phyloP scores from a whole-genome alignment of 2,329 filamentous ascomycete species.

The Arachnomyces sp. region DNA sequence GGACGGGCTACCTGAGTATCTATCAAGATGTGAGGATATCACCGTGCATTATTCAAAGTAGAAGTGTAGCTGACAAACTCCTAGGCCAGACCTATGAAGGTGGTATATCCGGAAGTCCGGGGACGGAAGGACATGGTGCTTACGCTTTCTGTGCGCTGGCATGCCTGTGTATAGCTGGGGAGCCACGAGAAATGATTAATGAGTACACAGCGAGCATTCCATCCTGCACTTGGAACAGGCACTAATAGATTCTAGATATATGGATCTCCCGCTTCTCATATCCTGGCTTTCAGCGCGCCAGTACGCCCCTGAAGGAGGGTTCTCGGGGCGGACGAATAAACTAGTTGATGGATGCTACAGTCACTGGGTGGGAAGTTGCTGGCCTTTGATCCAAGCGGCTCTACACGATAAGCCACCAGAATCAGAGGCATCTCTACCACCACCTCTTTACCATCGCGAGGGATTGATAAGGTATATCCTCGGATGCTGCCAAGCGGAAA shows the following conservation, averaged over 20 bases:
- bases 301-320: constrained; percentile 83
- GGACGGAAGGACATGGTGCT: constrained; percentile 87
- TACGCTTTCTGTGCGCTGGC: constrained; percentile 94
- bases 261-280: constrained; percentile 69
- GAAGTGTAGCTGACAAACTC: constrained; percentile 9
- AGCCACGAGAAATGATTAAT: constrained; percentile 65
- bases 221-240: constrained; percentile 8
- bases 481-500: constrained; percentile 71
- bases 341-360: constrained; percentile 97
- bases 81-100: constrained; percentile 89
- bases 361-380: constrained; percentile 95
- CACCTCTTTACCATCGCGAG: constrained; percentile 65
- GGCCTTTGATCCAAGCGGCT: constrained; percentile 79
- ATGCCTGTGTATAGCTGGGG: constrained; percentile 76
- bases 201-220: constrained; percentile 47
- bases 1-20: constrained; percentile 68
- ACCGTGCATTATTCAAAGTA: neutral
- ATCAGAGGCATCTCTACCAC: constrained; percentile 15
- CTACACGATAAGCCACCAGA: constrained; percentile 47
- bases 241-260: constrained; percentile 47
- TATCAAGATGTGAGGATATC: constrained; percentile 62
- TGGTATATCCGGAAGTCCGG: constrained; percentile 78
- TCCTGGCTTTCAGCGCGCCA: constrained; percentile 87
- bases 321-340: constrained; percentile 93
- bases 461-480: constrained; percentile 85